Evolutionary conservation across 139 green algal species (phyloP), one percentile per base, ranked within the genome.

Genomic region (Marvania coccoides): DNA sequence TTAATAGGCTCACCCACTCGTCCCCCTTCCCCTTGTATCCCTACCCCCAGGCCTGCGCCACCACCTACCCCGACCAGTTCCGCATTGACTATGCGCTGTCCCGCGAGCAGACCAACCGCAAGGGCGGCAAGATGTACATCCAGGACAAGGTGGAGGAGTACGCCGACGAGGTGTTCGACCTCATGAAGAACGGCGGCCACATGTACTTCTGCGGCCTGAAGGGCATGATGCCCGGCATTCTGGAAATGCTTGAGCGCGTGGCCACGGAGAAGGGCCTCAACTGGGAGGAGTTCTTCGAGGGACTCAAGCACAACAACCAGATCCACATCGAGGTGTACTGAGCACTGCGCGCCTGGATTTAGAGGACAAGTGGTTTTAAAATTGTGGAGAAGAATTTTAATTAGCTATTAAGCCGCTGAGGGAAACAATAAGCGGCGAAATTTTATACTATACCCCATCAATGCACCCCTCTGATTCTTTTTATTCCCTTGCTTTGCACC

Each of bases 161-260:
- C 63, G 75, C 84, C 39, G 91, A 98, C 65, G 86, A 98, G 85
- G 73, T 99, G 34, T 99, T 99, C 69, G 86, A 92, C 64, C 84
- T 98, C 56, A 83, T 99, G 70, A 84, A 93, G 69, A 86, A 91
- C 58, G 94, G 94, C 38, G 94, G 82, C 7, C 87, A 98, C 88
- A 99, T 99, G 67, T 99, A 97, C 89, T 98, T 99, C 88, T 99
- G 94, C 82, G 94, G 94, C 47, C 85, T 99, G 13, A 95, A 96
- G 84, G 90, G 94, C 76, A 99, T 99, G 94, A 98, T 99, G 94
- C 94, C 94, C 58, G 92, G 87, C 69, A 97, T 97, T 69, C 65
- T 87, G 15, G 87, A 93, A 7, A 98, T 96, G 91, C 83, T 99
- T 15, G 79, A 97, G 88, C 77, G 83, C 58, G 94, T 99, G 65